A percentile compares a stretch with the other conserved stretches of the same genome.
Conservation (phyloP, 192 early-diverging fungal genomes). For the Entrophospora sp. region DNA sequence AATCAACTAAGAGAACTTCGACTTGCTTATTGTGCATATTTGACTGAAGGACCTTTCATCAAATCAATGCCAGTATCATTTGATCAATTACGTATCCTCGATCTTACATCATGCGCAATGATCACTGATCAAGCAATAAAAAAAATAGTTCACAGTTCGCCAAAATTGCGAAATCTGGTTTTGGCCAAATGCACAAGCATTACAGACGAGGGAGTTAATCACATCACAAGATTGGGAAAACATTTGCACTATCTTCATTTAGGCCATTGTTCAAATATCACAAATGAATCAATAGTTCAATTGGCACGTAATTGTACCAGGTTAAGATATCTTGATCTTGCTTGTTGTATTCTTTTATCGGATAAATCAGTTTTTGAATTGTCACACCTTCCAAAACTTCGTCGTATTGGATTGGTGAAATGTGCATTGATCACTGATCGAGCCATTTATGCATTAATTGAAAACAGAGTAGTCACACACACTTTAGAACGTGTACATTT, state of each 20-base stretch:
- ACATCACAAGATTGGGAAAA: slow-evolving; percentile 40
- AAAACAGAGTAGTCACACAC: slow-evolving; percentile 29
- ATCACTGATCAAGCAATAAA: slow-evolving; percentile 41
- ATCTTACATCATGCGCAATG: slow-evolving; percentile 35
- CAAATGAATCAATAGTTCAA: slow-evolving; percentile 40
- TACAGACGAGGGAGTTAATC: slow-evolving; percentile 38
- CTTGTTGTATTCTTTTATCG: slow-evolving; percentile 44
- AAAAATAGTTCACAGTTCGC: slow-evolving; percentile 38
- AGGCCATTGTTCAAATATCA: slow-evolving; percentile 45
- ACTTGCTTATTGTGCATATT: slow-evolving; percentile 25
- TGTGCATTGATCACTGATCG: slow-evolving; percentile 50
- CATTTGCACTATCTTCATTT: slow-evolving; percentile 51
- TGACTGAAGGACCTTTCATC: slow-evolving; percentile 33
- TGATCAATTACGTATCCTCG: slow-evolving; percentile 45
- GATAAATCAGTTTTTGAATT: slow-evolving; percentile 43
- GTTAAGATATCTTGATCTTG: slow-evolving; percentile 49
- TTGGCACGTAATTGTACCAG: slow-evolving; percentile 40
- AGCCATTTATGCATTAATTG: slow-evolving; percentile 39
- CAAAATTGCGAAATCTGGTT: slow-evolving; percentile 44
- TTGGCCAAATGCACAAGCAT: slow-evolving; percentile 48
- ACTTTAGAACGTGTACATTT: slow-evolving; percentile 49
- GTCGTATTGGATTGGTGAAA: slow-evolving; percentile 52
- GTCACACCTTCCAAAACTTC: slow-evolving; percentile 41
- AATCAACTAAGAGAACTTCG: slow-evolving; percentile 45
- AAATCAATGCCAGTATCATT: slow-evolving; percentile 25